These are phyloP conservation scores for Fusarium sp. DNA, from an alignment of 2,329 filamentous ascomycete species.

Conservation along the genomic window DNA sequence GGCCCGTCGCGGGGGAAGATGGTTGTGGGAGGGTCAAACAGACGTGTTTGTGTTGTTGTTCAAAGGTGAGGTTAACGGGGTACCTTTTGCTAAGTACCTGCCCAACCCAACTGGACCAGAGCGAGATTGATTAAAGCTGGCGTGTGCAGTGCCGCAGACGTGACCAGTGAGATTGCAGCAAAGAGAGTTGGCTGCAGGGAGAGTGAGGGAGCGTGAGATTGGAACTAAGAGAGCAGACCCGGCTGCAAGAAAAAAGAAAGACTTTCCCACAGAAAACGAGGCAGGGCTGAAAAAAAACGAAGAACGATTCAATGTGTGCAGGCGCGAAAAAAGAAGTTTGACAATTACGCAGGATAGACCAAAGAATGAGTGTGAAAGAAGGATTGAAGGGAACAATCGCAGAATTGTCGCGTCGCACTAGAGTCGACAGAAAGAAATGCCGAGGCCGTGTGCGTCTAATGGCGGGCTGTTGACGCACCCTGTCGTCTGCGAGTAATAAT, in stretches of 20 bases:
- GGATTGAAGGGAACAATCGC: slow-evolving; percentile 7
- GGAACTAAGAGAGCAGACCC: slow-evolving; percentile 42
- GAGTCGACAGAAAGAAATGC: slow-evolving; percentile 25
- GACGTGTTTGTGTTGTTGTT: slow-evolving; percentile 41
- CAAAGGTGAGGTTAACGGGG: slow-evolving; percentile 20
- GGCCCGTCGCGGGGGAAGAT: slow-evolving; percentile 43
- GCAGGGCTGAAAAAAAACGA: slow-evolving; percentile 2
- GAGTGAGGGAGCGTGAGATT: slow-evolving; percentile 38
- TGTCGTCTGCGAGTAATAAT: slow-evolving; percentile 21
- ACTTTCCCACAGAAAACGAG: slow-evolving; percentile 26
- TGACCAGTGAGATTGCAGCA: slow-evolving; percentile 40
- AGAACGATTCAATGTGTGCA: neutral
- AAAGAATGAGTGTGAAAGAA: slow-evolving; percentile 26
- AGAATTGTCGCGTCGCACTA: slow-evolving; percentile 1
- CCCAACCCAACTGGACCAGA: neutral
- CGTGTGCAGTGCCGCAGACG: slow-evolving; percentile 24
- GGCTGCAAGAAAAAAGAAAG: slow-evolving; percentile 41
- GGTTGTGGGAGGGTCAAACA: slow-evolving; percentile 20
- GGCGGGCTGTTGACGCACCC: slow-evolving; percentile 32
- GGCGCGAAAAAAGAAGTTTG: neutral
- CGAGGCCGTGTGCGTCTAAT: slow-evolving; percentile 36
- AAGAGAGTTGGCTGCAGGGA: slow-evolving; percentile 37
- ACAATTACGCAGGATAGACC: slow-evolving; percentile 1
- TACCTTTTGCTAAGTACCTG: slow-evolving; percentile 34
- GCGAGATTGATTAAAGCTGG: slow-evolving; percentile 42